phyloP scores from a whole-genome alignment of 2,329 filamentous ascomycete species.

The Volutella citrinella region DNA sequence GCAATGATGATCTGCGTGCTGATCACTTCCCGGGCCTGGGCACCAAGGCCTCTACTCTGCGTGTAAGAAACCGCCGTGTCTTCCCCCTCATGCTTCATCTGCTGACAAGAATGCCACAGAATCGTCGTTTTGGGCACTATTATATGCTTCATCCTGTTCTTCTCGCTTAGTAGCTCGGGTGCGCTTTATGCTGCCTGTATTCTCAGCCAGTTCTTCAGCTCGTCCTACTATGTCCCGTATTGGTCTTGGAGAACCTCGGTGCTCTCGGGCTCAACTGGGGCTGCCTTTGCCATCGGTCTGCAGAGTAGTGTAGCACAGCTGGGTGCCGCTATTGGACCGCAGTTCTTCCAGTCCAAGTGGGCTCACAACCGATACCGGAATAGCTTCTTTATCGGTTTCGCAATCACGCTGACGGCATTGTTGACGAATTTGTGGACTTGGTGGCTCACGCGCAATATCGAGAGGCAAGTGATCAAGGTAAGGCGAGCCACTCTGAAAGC shows the following conservation, averaged over 20 bases:
- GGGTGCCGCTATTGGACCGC: slow-evolving; percentile 43
- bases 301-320: slow-evolving; percentile 42
- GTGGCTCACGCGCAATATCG: slow-evolving; percentile 7
- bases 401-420: slow-evolving; percentile 1
- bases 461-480: slow-evolving; percentile 7
- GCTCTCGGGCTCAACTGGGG: slow-evolving; percentile 39
- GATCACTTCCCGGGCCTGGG: slow-evolving; percentile 21
- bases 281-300: slow-evolving; percentile 41
- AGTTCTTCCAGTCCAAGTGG: slow-evolving; percentile 40
- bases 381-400: slow-evolving; percentile 1
- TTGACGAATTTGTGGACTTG: slow-evolving; percentile 4
- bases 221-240: slow-evolving; percentile 42
- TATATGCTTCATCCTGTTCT: slow-evolving; percentile 41
- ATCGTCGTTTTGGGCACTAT: slow-evolving; percentile 38
- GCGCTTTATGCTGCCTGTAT: slow-evolving; percentile 43
- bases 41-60: too few relatives aligned
- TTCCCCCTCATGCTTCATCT: too few relatives aligned
- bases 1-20: slow-evolving; percentile 38
- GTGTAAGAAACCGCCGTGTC: too few relatives aligned
- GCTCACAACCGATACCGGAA: slow-evolving; percentile 22
- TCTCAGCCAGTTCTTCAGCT: slow-evolving; percentile 42
- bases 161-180: slow-evolving; percentile 35
- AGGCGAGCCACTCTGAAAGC: too few relatives aligned
- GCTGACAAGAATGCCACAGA: too few relatives aligned
- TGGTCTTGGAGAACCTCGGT: slow-evolving; percentile 44